Conservation (phyloP, 1,284 basidiomycete genomes). For the Microbotryum intermedium region DNA sequence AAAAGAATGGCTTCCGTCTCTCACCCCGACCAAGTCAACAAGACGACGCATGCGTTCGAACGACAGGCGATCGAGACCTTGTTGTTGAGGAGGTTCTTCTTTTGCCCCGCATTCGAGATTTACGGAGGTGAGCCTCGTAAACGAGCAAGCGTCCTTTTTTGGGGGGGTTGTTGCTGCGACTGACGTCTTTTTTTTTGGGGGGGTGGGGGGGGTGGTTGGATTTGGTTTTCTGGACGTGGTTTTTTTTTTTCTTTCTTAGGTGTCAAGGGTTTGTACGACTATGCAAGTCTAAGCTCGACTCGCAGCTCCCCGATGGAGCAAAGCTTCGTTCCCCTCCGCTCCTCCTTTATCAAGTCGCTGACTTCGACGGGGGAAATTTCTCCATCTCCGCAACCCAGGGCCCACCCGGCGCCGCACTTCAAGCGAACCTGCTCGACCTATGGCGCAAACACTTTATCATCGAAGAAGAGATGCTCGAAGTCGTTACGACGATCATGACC, state of each 20-base stretch:
- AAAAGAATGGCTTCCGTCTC: slow-evolving; percentile 12
- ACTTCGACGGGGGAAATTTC: too few relatives aligned
- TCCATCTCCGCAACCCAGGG: slow-evolving; percentile 6
- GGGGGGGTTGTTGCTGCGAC: too few relatives aligned
- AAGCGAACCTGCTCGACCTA: slow-evolving; percentile 92
- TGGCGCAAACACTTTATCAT: slow-evolving; percentile 99
- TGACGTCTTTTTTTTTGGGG: too few relatives aligned
- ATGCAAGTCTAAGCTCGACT: slow-evolving; percentile 42
- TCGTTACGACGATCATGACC: slow-evolving; percentile 98
- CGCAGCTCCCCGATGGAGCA: neutral
- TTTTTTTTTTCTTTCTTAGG: slow-evolving; percentile 45
- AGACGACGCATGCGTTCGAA: slow-evolving; percentile 79
- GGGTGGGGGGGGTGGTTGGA: neutral
- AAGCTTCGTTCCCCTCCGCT: neutral
- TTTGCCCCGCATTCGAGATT: slow-evolving; percentile 95
- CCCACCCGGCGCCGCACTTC: slow-evolving; percentile 77
- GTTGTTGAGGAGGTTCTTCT: slow-evolving; percentile 91
- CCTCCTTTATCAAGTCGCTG: neutral
- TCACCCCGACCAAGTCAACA: slow-evolving; percentile 51
- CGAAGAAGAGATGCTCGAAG: slow-evolving; percentile 97
- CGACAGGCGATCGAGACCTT: slow-evolving; percentile 77
- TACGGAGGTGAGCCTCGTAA: slow-evolving; percentile 74
- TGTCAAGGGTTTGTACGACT: slow-evolving; percentile 92
- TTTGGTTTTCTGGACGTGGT: too few relatives aligned
- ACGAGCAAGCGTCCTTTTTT: too few relatives aligned